Base-by-base conservation (phyloP, 768 basidiomycete species). In the Amanita subjunquillea region DNA sequence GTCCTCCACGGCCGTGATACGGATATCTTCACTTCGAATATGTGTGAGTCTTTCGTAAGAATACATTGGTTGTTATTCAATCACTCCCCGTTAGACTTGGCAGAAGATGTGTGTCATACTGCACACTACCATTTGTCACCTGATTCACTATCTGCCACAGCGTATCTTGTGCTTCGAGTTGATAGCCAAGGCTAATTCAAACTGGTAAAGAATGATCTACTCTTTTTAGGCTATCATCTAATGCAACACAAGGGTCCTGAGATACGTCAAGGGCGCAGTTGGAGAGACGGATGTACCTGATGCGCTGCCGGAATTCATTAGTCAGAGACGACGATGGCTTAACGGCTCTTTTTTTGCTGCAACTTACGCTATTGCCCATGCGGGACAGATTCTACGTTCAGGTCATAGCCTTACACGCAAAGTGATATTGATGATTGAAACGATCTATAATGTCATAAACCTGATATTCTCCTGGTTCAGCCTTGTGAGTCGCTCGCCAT, bases 281-380 rank as follows among this genome's bases (percentile, higher is more conserved):
- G 94, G 85, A 15, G 89, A 92, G 64, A 95, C 92, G 0, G 93
- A 97, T 65, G 94, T 97, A 4, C 94, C 94, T 2, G 94, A 95
- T 60, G 78, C 82, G 1, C 78, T 96, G 13, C 83, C 93, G 3
- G 95, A 97, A 67, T 97, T 96, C 64, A 97, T 96, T 63, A 78
- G 79, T 54, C 95, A 97, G 61, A 83, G 93, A 5, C 78, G 92
- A 47, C 81, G 92, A 58, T 94, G 85, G 87, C 74, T 90, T 3
- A 89, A 90, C 57, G 94, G 95, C 1, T 94, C 91, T 1, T 91
- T 97, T 71, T 97, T 97, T 60, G 94, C 93, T 6, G 86, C 90
- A 4, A 85, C 91, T 6, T 99, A 97, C 67, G 88, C 95, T 2
- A 80, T 97, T 42, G 88, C 89, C 3, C 93, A 98, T 69, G 74